Conservation (phyloP, 768 basidiomycete genomes). For the Pleurotus platypus region DNA sequence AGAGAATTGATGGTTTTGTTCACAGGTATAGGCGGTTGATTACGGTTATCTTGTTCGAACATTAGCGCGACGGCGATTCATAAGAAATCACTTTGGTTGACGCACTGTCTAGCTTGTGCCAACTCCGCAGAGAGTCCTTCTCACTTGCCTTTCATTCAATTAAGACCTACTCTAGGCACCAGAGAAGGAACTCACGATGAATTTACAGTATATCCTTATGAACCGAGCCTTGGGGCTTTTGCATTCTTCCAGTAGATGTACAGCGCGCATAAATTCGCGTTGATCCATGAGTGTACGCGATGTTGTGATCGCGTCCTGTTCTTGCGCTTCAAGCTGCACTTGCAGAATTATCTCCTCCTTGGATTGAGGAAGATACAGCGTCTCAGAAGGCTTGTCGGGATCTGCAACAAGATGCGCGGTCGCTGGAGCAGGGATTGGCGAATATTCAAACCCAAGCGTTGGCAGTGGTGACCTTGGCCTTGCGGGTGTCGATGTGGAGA, state of each 20-base stretch:
- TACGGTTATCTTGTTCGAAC: slow-evolving; percentile 53
- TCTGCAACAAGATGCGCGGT: slow-evolving; percentile 16
- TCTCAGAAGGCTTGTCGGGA: slow-evolving; percentile 32
- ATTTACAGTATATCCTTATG: slow-evolving; percentile 75
- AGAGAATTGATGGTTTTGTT: slow-evolving; percentile 58
- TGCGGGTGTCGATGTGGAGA: slow-evolving; percentile 62
- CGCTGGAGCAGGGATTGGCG: slow-evolving; percentile 27
- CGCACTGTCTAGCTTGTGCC: slow-evolving; percentile 81
- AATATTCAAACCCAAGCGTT: slow-evolving; percentile 33
- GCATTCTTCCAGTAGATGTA: slow-evolving; percentile 60
- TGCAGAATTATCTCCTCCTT: slow-evolving; percentile 34
- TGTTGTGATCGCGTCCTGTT: slow-evolving; percentile 69
- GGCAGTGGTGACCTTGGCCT: slow-evolving; percentile 39
- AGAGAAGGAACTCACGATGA: slow-evolving; percentile 59
- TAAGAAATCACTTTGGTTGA: slow-evolving; percentile 7
- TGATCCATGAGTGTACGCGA: slow-evolving; percentile 73
- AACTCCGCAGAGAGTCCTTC: slow-evolving; percentile 75
- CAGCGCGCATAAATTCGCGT: slow-evolving; percentile 75
- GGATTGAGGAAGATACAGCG: slow-evolving; percentile 25
- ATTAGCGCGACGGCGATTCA: slow-evolving; percentile 2
- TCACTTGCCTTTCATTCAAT: slow-evolving; percentile 63
- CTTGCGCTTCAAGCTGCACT: slow-evolving; percentile 48
- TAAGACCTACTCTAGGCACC: slow-evolving; percentile 7
- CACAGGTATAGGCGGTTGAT: slow-evolving; percentile 64
- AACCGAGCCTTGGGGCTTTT: slow-evolving; percentile 73